Base-by-base conservation (phyloP, 2,329 filamentous ascomycete species). In the Alternaria dauci region DNA sequence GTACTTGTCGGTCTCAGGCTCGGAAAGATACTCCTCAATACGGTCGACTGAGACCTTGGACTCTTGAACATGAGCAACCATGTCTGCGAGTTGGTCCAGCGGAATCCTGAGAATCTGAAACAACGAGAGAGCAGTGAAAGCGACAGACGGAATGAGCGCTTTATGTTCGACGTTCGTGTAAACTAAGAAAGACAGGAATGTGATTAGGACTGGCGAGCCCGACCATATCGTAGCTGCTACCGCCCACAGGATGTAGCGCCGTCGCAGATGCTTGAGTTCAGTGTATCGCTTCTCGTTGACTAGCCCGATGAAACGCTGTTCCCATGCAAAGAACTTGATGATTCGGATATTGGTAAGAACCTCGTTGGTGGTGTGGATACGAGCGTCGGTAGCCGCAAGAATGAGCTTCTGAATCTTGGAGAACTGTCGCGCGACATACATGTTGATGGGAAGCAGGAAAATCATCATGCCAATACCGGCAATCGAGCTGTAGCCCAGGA, bases 321-420 rank as follows among this genome's bases (percentile, higher is more conserved):
- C 95, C 95, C 95, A 99, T 0, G 95, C 94, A 76, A 99, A 99
- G 79, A 95, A 99, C 77, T 99, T 99, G 86, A 99, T 98, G 76
- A 99, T 97, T 52, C 95, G 89, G 67, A 99, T 98, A 72, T 98
- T 99, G 75, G 96, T 94, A 28, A 99, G 83, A 8, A 98, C 91
- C 79, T 99, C 95, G 76, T 99, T 99, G 5, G 95, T 99, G 5
- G 93, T 91, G 75, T 97, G 92, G 65, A 99, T 98, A 54, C 95
- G 89, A 74, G 95, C 95, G 80, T 99, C 95, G 3, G 95, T 99
- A 20, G 93, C 93, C 53, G 91, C 88, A 81, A 98, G 89, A 72
- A 99, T 98, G 67, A 88, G 87, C 81, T 96, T 96, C 76, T 97
- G 95, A 2, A 93, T 92, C 53, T 85, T 86, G 68, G 89, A 89